Base-by-base conservation (phyloP, 805 yeast species). In the Candida nanaspora region DNA sequence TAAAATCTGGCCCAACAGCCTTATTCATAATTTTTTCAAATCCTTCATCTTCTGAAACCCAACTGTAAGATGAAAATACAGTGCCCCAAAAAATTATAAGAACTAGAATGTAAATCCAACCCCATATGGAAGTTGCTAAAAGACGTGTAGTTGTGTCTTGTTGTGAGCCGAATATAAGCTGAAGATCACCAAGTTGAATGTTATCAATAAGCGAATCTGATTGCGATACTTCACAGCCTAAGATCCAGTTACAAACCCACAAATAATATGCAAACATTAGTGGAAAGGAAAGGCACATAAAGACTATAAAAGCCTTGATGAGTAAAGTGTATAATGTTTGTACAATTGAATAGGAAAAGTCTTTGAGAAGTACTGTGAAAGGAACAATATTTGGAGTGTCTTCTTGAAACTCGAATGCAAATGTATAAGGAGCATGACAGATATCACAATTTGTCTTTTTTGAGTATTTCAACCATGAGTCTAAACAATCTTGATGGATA, bases 401-500 rank as follows among this genome's bases (percentile, higher is more conserved):
- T 5, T 58, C 56, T 27, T 65, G 59, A 42, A 69, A 73, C 0
- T 71, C 61, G 19, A 65, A 56, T 53, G 40, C 62, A 46, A 46
- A 85, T 41, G 68, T 70, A 60, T 83, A 88, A 23, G 78, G 75
- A 28, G 83, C 68, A 52, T 87, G 82, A 59, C 98, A 93, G 32
- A 93, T 84, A 58, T 91, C 98, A 70, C 98, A 93, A 30, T 74
- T 69, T 27, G 72, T 71, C 44, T 80, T 77, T 39, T 74, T 68
- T 16, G 85, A 69, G 55, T 78, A 88, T 38, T 72, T 69, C 32
- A 93, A 72, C 98, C 98, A 91, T 53, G 86, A 93, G 52, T 79
- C 65, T 35, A 91, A 63, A 60, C 99, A 93, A 41, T 83, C 94
- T 59, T 91, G 95, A 59, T 93, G 99, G 40, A 93, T 86, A 53